These are phyloP conservation scores for Parietaria judaica DNA, from an alignment of 306 rosid genomes.

Conservation along the genomic window DNA sequence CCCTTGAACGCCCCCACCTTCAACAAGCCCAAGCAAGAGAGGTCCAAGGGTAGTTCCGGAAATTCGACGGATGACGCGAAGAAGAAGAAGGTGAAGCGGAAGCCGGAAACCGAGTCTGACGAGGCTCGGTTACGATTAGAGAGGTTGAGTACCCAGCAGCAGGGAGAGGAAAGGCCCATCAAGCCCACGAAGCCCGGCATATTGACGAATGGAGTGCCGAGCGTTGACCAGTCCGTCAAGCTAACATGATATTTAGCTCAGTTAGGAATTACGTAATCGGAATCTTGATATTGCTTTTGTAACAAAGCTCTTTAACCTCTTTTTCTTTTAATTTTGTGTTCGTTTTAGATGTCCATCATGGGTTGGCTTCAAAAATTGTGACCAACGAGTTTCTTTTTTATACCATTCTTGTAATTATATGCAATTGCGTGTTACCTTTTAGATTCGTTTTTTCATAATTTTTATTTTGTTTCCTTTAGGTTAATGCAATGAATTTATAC, in stretches of 20 bases:
- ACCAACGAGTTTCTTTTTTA: constrained; percentile 14
- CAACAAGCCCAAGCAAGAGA: constrained; percentile 53
- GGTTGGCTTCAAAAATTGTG: constrained; percentile 33
- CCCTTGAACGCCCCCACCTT: constrained; percentile 34
- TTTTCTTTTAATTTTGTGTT: constrained; percentile 13
- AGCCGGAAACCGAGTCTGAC: constrained; percentile 59
- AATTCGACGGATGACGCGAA: constrained; percentile 45
- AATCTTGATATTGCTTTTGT: constrained; percentile 23
- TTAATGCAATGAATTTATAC: too few species aligned
- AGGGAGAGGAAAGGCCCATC: constrained; percentile 65
- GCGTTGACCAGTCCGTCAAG: constrained; percentile 67
- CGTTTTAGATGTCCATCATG: background rate
- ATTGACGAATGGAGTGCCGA: constrained; percentile 51
- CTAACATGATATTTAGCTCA: constrained; percentile 43
- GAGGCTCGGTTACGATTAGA: constrained; percentile 48
- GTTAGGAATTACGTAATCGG: constrained; percentile 16
- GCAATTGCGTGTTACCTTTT: constrained; percentile 33
- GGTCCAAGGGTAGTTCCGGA: constrained; percentile 54
- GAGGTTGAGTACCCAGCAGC: constrained; percentile 40
- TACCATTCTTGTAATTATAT: constrained; percentile 64
- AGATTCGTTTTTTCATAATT: constrained; percentile 31
- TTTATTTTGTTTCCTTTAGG: background rate
- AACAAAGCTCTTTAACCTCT: constrained; percentile 13
- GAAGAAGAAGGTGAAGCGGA: constrained; percentile 78
- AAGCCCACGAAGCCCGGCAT: constrained; percentile 46